A percentile compares a stretch with the other conserved stretches of the same genome.
phyloP scores from a whole-genome alignment of 345 rosid genomes.

The Draba incana region DNA sequence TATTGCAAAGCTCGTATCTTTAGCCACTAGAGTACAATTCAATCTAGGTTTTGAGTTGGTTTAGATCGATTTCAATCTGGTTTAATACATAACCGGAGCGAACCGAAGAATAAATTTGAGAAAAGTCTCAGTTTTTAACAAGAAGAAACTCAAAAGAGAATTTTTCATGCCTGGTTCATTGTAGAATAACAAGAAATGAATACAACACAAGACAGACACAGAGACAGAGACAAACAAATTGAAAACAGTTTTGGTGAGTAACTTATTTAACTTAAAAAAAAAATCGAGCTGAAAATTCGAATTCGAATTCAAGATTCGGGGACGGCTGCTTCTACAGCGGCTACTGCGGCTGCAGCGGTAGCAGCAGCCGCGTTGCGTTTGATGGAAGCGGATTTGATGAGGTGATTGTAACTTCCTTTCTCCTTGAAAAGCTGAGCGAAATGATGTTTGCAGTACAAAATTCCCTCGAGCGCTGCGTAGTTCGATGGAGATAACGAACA shows the following conservation, averaged over 20 bases:
- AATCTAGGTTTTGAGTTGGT: background rate
- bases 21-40: background rate
- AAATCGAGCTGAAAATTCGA: background rate
- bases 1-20: constrained; percentile 3
- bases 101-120: constrained; percentile 6
- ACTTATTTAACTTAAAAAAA: constrained; percentile 5
- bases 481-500: constrained; percentile 89
- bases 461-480: constrained; percentile 97
- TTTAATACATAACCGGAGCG: background rate
- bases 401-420: constrained; percentile 97
- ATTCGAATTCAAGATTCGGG: constrained; percentile 59
- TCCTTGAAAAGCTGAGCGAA: constrained; percentile 97
- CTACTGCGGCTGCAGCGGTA: constrained; percentile 67
- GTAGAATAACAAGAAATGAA: constrained; percentile 11
- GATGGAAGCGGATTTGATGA: constrained; percentile 78
- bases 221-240: constrained; percentile 7
- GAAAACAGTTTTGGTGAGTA: constrained; percentile 13
- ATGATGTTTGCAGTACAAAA: constrained; percentile 93
- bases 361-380: constrained; percentile 67
- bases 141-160: constrained; percentile 16
- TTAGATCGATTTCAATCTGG: background rate
- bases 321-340: constrained; percentile 63
- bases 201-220: constrained; percentile 10
- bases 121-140: constrained; percentile 21
- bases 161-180: constrained; percentile 1